These are phyloP conservation scores for Diplodia intermedia DNA, from an alignment of 2,329 filamentous ascomycete genomes.

Conservation along the genomic window DNA sequence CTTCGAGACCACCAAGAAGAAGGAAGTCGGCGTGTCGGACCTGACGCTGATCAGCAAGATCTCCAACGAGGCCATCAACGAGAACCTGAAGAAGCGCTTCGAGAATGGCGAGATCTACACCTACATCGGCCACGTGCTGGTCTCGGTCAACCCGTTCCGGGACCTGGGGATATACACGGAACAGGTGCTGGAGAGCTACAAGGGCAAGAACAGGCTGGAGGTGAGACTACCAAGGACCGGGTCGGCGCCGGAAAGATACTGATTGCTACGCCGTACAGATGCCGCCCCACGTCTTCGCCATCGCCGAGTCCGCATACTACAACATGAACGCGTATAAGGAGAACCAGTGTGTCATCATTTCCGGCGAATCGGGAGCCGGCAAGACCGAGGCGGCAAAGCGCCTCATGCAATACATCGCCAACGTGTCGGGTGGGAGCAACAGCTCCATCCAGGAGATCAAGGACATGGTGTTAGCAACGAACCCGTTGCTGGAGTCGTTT, in stretches of 20 bases:
- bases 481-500: slow-evolving; percentile 95
- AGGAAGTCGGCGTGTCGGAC: slow-evolving; percentile 98
- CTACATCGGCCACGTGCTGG: slow-evolving; percentile 98
- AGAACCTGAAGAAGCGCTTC: slow-evolving; percentile 97
- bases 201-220: slow-evolving; percentile 95
- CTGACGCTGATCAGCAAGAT: slow-evolving; percentile 98
- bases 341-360: slow-evolving; percentile 99
- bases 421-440: slow-evolving; percentile 83
- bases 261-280: slow-evolving; percentile 52
- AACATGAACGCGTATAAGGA: slow-evolving; percentile 99
- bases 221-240: slow-evolving; percentile 36
- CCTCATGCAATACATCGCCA: slow-evolving; percentile 99
- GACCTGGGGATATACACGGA: slow-evolving; percentile 99
- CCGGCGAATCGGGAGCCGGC: slow-evolving; percentile 95
- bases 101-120: slow-evolving; percentile 98
- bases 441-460: slow-evolving; percentile 95
- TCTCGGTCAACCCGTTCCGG: slow-evolving; percentile 97
- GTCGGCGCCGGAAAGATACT: background rate
- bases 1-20: slow-evolving; percentile 97
- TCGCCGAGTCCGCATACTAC: slow-evolving; percentile 95
- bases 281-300: slow-evolving; percentile 95
- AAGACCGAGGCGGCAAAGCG: slow-evolving; percentile 99
- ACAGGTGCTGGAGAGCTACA: slow-evolving; percentile 88
- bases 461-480: slow-evolving; percentile 99
- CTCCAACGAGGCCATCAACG: slow-evolving; percentile 98